Conservation (phyloP, 2,329 filamentous ascomycete genomes). For the Scytalidium sp. region DNA sequence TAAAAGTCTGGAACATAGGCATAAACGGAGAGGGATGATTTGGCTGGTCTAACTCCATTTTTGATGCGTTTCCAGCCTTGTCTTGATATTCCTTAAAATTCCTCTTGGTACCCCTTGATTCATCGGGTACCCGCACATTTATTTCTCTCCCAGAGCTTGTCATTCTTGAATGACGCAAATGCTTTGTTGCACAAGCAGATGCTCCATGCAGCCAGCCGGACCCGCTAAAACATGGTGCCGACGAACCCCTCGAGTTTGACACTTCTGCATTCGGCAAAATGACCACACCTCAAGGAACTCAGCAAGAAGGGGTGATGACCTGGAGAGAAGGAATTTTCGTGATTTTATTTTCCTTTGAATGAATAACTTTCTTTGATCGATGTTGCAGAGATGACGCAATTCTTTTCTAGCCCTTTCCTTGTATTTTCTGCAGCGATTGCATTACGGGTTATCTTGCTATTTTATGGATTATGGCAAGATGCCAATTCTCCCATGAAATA, state of each 20-base stretch:
- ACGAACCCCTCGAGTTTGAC: background rate
- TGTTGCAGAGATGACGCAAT: conserved; percentile 11
- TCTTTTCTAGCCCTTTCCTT: conserved; percentile 34
- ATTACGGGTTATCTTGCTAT: conserved; percentile 69
- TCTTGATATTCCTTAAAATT: background rate
- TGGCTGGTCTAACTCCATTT: background rate
- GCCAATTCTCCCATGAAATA: conserved; percentile 91
- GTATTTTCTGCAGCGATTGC: conserved; percentile 57
- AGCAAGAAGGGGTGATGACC: background rate
- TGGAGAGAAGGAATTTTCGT: background rate
- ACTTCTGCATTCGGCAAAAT: background rate
- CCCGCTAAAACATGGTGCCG: background rate
- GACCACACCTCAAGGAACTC: background rate
- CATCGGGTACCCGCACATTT: background rate
- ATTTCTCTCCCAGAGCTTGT: background rate
- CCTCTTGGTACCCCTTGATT: background rate
- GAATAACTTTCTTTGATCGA: background rate
- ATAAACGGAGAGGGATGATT: conserved; percentile 44
- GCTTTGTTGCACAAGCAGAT: background rate
- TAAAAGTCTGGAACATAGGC: conserved; percentile 81
- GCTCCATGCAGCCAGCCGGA: background rate
- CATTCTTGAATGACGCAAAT: background rate
- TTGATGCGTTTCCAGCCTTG: background rate
- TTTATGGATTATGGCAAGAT: conserved; percentile 93
- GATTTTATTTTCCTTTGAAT: background rate